Conservation (phyloP, 441 rosid species). For the Flueggea neowawraea region DNA sequence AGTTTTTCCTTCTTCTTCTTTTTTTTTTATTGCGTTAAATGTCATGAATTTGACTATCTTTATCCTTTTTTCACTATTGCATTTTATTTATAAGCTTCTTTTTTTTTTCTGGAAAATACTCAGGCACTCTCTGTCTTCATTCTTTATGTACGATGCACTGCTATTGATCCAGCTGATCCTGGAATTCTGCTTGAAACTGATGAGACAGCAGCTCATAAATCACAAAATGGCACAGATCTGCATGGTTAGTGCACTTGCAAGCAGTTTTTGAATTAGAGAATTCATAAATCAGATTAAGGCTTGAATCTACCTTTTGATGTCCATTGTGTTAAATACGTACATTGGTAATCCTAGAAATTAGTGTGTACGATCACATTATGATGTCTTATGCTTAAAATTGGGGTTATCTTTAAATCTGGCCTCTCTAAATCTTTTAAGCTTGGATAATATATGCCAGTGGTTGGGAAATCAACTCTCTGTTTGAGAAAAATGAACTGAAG, state of each 20-base stretch:
- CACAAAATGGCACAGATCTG: slow-evolving; percentile 42
- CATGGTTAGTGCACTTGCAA: slow-evolving; percentile 33
- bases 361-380: neutral
- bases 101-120: slow-evolving; percentile 2
- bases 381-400: too few relatives aligned
- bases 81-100: slow-evolving; percentile 9
- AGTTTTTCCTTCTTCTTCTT: too few relatives aligned
- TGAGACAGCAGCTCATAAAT: slow-evolving; percentile 48
- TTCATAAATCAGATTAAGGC: neutral
- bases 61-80: neutral
- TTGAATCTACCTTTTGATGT: neutral
- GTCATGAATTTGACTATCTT: slow-evolving; percentile 1
- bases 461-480: neutral
- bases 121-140: slow-evolving; percentile 79
- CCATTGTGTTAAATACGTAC: too few relatives aligned
- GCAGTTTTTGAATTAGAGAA: slow-evolving; percentile 2
- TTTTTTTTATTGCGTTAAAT: neutral
- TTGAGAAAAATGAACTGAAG: neutral
- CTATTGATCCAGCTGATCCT: slow-evolving; percentile 96
- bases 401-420: too few relatives aligned
- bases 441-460: neutral
- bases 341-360: neutral
- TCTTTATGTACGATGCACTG: slow-evolving; percentile 84
- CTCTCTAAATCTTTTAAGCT: too few relatives aligned
- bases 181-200: slow-evolving; percentile 65